Percentiles rank a stretch among this genome's conserved stretches.
Conservation (phyloP, 257 asterid genomes). For the Schizonepeta tenuifolia region DNA sequence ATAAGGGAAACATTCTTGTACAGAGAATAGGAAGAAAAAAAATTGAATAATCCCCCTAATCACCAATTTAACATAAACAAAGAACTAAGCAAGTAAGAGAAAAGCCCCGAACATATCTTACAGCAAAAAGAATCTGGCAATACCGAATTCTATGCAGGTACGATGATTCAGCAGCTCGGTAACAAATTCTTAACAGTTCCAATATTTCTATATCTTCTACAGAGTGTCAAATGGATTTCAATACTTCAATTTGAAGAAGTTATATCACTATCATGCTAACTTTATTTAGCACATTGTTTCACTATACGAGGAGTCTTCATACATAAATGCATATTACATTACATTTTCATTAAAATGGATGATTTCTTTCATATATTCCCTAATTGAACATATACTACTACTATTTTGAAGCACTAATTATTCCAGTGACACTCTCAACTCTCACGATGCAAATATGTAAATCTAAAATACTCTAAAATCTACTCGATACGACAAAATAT, state of each 20-base stretch:
- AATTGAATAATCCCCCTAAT: background rate
- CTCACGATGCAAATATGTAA: background rate
- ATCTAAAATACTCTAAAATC: background rate
- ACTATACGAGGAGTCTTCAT: background rate
- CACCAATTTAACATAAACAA: background rate
- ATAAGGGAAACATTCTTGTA: no score
- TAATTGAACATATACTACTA: background rate
- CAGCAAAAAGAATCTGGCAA: background rate
- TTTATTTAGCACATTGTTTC: background rate
- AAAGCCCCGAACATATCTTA: background rate
- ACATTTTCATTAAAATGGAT: background rate
- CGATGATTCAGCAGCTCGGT: background rate
- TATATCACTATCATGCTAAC: background rate
- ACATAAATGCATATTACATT: background rate
- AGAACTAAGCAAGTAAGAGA: slow-evolving; percentile 1
- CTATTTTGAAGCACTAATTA: no score
- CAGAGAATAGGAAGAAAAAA: slow-evolving; percentile 11
- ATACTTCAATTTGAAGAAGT: background rate
- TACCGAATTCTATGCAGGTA: background rate
- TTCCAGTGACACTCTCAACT: background rate
- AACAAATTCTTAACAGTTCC: background rate
- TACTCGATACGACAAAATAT: no score
- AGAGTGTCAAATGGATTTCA: background rate
- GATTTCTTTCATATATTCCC: background rate
- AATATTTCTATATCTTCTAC: background rate